Percentiles rank a stretch among this genome's conserved stretches.
Evolutionary conservation across 495 filamentous ascomycete species (phyloP).

Genomic region (Hypomontagnella submonticulosa): DNA sequence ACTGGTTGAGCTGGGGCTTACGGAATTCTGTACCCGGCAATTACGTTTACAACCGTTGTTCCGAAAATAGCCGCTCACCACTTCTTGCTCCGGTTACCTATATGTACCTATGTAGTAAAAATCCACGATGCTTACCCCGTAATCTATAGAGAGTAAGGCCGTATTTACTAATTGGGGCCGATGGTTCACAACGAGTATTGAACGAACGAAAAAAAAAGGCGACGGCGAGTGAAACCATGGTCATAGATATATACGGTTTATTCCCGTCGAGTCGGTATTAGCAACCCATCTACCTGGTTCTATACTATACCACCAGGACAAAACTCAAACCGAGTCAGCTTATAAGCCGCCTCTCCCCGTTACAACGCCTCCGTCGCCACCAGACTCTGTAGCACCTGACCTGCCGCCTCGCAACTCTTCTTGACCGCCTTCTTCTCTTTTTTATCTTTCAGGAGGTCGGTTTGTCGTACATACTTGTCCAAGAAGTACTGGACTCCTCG

Average conservation of each 20-base stretch:
- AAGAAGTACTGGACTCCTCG: slow-evolving; percentile 82
- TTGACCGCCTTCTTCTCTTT: slow-evolving; percentile 70
- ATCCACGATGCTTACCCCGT: background rate
- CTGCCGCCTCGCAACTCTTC: slow-evolving; percentile 76
- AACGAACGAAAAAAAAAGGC: too few relatives aligned
- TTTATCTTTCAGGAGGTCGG: slow-evolving; percentile 72
- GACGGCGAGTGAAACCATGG: too few relatives aligned
- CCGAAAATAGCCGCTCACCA: slow-evolving; percentile 25
- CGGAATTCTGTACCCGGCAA: too few relatives aligned
- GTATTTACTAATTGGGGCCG: too few relatives aligned
- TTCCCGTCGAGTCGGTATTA: too few relatives aligned
- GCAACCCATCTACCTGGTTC: too few relatives aligned
- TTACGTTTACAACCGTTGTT: slow-evolving; percentile 14
- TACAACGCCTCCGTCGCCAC: slow-evolving; percentile 47
- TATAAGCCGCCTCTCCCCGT: slow-evolving; percentile 3
- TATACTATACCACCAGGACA: background rate
- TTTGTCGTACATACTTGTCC: slow-evolving; percentile 77
- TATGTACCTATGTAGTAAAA: too few relatives aligned
- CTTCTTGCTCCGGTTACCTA: too few relatives aligned
- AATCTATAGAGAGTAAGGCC: background rate
- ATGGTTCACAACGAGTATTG: too few relatives aligned
- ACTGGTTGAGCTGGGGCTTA: too few relatives aligned
- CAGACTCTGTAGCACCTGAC: slow-evolving; percentile 66
- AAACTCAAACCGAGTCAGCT: slow-evolving; percentile 10
- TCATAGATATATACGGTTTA: too few relatives aligned